phyloP scores from a whole-genome alignment of 176 grass and related monocot genomes.

The Juncus inflexus region DNA sequence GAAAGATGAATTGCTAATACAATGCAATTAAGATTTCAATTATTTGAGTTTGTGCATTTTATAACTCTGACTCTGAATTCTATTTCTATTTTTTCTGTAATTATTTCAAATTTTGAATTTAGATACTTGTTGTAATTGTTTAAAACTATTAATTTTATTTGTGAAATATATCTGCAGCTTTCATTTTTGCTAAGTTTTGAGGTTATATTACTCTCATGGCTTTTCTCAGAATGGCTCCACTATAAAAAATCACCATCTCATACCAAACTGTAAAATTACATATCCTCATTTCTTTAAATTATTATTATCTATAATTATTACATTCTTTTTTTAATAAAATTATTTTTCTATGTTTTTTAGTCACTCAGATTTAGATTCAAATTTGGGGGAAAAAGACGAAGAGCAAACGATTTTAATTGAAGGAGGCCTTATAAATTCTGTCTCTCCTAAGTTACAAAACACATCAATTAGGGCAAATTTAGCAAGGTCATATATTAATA shows the following conservation, averaged over 20 bases:
- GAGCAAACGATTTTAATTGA: conserved; percentile 50
- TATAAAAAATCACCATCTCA: conserved; percentile 29
- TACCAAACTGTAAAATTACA: conserved; percentile 56
- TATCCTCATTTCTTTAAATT: not conserved
- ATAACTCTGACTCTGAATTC: too few relatives aligned
- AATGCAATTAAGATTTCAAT: conserved; percentile 1
- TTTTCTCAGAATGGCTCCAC: conserved; percentile 59
- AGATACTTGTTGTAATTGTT: not conserved
- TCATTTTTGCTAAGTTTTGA: conserved; percentile 61
- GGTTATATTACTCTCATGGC: conserved; percentile 54
- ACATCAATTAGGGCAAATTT: conserved; percentile 46
- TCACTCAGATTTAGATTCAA: conserved; percentile 40
- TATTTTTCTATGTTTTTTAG: conserved; percentile 30
- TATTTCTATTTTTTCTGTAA: too few relatives aligned
- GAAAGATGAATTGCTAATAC: not conserved
- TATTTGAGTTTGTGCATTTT: too few relatives aligned
- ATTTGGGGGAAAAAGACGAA: conserved; percentile 44
- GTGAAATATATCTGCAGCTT: conserved; percentile 35
- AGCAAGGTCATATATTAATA: conserved; percentile 30
- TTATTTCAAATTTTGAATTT: too few relatives aligned
- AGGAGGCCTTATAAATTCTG: conserved; percentile 43
- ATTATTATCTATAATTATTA: not conserved
- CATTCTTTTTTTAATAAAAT: conserved; percentile 1
- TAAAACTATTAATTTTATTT: not conserved
- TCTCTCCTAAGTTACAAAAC: conserved; percentile 46